phyloP scores from a whole-genome alignment of 768 basidiomycete genomes.

The Candolleomyces eurysporus region DNA sequence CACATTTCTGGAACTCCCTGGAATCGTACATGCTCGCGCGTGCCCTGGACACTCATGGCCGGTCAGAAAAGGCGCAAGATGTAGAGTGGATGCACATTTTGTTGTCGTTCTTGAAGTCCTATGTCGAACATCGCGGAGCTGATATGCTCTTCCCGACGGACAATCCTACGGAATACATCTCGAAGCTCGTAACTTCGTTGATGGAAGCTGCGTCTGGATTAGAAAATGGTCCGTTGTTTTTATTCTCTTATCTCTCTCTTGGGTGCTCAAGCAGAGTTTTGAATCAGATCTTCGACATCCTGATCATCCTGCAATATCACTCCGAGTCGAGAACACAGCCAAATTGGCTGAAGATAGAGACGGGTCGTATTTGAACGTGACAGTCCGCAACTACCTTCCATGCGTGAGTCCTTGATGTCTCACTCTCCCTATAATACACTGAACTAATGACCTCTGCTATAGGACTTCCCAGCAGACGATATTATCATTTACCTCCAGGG shows the following conservation, averaged over 20 bases:
- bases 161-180: slow-evolving; percentile 51
- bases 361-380: slow-evolving; percentile 58
- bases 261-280: slow-evolving; percentile 3
- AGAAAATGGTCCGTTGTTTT: slow-evolving; percentile 45
- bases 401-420: slow-evolving; percentile 54
- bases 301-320: slow-evolving; percentile 66
- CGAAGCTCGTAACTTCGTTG: slow-evolving; percentile 48
- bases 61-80: slow-evolving; percentile 57
- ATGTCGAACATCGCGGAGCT: slow-evolving; percentile 50
- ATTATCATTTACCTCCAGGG: slow-evolving; percentile 61
- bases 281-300: slow-evolving; percentile 58
- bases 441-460: slow-evolving; percentile 9
- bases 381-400: slow-evolving; percentile 65
- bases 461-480: slow-evolving; percentile 65
- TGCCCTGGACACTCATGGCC: slow-evolving; percentile 65
- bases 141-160: slow-evolving; percentile 55
- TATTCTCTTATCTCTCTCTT: background rate
- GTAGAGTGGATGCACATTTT: slow-evolving; percentile 80
- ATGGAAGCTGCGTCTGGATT: slow-evolving; percentile 47
- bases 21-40: slow-evolving; percentile 77
- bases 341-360: slow-evolving; percentile 59
- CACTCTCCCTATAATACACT: background rate
- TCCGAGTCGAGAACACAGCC: slow-evolving; percentile 48
- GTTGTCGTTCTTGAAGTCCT: slow-evolving; percentile 72
- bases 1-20: slow-evolving; percentile 76